Evolutionary conservation across 2,329 filamentous ascomycete genomes (phyloP), one percentile per base, ranked within the genome.

Genomic region (Hymenoscyphus salicellus): DNA sequence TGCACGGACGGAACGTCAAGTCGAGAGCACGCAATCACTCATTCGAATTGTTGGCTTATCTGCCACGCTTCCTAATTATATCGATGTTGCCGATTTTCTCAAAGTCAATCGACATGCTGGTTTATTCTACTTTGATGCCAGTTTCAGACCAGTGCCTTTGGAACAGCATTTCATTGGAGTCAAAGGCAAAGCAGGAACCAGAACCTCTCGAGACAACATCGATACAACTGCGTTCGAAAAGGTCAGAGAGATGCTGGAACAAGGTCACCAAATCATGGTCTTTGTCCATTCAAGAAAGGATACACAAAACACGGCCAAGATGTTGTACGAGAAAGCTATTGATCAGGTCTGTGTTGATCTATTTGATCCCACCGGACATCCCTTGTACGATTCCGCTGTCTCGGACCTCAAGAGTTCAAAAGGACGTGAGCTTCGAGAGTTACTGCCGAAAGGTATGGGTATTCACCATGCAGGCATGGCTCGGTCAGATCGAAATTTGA

Each of bases 111-210:
- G 93, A 67, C 87, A 92, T 79, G 91, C 91, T 57, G 96, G 96
- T 0, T 78, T 99, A 11, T 99, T 99, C 78, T 99, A 97, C 78
- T 99, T 99, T 74, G 95, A 99, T 75, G 87, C 88, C 0, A 98
- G 95, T 0, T 99, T 99, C 79, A 88, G 95, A 55, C 95, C 95
- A 0, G 96, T 99, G 1, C 96, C 96, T 6, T 82, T 99, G 1
- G 93, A 99, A 77, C 95, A 99, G 75, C 95, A 98, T 77, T 99
- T 99, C 74, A 88, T 99, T 58, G 95, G 96, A 36, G 93, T 97
- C 60, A 97, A 94, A 77, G 93, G 95, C 60, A 98, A 97, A 75
- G 79, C 92, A 0, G 91, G 91, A 4, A 87, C 86, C 28, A 95
- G 89, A 74, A 86, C 88, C 65, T 93, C 91, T 8, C 88, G 91